Conservation (phyloP, 345 rosid genomes). For the Aquilaria sinensis region DNA sequence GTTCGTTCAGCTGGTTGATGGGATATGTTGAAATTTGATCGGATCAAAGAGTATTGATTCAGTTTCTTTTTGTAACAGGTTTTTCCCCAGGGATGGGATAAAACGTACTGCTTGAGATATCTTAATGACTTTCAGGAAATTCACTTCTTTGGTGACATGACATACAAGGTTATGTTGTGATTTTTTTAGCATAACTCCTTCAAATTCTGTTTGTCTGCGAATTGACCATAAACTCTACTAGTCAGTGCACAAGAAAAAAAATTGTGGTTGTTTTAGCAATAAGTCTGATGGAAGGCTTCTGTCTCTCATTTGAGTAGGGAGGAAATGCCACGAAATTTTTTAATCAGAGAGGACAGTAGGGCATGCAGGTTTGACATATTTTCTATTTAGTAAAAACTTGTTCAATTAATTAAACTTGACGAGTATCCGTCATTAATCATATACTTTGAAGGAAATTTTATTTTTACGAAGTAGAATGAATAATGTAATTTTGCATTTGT, state of each 20-base stretch:
- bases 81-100: constrained; percentile 98
- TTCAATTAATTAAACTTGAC: background rate
- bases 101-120: constrained; percentile 91
- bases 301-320: constrained; percentile 38
- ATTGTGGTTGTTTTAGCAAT: background rate
- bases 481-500: background rate
- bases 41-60: constrained; percentile 4
- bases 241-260: too few species aligned
- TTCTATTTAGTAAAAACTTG: too few species aligned
- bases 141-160: constrained; percentile 99
- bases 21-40: too few species aligned
- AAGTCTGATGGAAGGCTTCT: background rate
- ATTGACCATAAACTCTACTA: background rate
- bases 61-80: constrained; percentile 39
- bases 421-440: too few species aligned
- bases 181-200: background rate
- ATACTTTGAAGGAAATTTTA: too few species aligned
- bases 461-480: background rate
- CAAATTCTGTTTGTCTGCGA: background rate
- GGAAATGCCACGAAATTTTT: constrained; percentile 84
- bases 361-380: constrained; percentile 52
- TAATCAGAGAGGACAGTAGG: constrained; percentile 79
- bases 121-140: constrained; percentile 74
- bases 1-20: background rate
- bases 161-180: constrained; percentile 56